These are phyloP conservation scores for Aspergillus felis DNA, from an alignment of 2,329 filamentous ascomycete genomes.

Conservation along the genomic window DNA sequence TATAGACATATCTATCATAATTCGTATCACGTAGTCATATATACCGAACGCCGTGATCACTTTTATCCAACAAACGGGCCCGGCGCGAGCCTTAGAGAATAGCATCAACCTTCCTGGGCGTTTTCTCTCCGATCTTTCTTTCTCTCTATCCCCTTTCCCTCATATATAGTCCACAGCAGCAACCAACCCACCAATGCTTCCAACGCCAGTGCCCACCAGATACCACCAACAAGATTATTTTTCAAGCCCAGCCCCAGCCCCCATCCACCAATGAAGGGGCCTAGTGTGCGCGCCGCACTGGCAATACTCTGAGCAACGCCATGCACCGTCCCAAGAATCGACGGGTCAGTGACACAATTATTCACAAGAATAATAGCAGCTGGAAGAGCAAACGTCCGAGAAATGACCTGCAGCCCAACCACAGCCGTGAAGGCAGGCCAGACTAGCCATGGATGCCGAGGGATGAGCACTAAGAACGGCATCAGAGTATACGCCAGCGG, in stretches of 20 bases:
- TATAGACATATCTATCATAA: background rate
- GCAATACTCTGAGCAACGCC: slow-evolving; percentile 56
- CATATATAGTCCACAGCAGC: slow-evolving; percentile 59
- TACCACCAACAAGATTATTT: slow-evolving; percentile 51
- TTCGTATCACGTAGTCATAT: background rate
- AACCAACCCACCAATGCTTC: slow-evolving; percentile 56
- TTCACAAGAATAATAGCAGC: slow-evolving; percentile 58
- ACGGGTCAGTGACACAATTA: slow-evolving; percentile 55
- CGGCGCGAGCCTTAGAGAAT: background rate
- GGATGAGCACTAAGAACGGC: slow-evolving; percentile 68
- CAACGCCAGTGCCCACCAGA: slow-evolving; percentile 56
- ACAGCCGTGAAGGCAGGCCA: slow-evolving; percentile 65
- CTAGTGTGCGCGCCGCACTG: slow-evolving; percentile 52
- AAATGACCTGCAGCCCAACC: slow-evolving; percentile 65
- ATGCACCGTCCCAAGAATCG: slow-evolving; percentile 56
- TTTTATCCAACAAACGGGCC: background rate
- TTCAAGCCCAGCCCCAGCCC: slow-evolving; percentile 52
- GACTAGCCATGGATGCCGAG: slow-evolving; percentile 50
- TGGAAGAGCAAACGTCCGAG: slow-evolving; percentile 65
- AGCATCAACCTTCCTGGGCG: slow-evolving; percentile 11
- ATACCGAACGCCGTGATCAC: background rate
- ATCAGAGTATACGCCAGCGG: slow-evolving; percentile 65
- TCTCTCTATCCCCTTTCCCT: slow-evolving; percentile 60
- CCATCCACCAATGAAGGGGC: slow-evolving; percentile 53
- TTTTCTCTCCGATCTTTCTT: slow-evolving; percentile 16